phyloP scores from a whole-genome alignment of 345 rosid genomes.

The Euphorbia pulcherrima region DNA sequence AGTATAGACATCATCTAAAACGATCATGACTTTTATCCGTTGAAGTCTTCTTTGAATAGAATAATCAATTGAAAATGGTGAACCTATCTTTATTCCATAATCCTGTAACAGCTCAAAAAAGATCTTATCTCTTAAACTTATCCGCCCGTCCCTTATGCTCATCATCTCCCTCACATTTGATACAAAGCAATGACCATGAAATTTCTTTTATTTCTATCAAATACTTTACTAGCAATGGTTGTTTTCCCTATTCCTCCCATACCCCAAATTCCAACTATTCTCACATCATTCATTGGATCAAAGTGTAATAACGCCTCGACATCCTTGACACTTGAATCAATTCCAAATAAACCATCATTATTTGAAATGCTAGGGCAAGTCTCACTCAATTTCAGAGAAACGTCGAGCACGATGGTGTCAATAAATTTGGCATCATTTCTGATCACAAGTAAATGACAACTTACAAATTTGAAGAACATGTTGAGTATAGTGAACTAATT shows the following conservation, averaged over 20 bases:
- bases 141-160: neutral
- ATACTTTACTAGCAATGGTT: neutral
- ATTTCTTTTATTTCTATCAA: neutral
- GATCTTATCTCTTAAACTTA: neutral
- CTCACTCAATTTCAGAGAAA: neutral
- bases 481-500: too few species aligned
- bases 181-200: neutral
- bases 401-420: neutral
- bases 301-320: neutral
- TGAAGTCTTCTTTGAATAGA: neutral
- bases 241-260: slow-evolving; percentile 6
- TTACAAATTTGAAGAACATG: too few species aligned
- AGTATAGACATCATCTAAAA: neutral
- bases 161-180: too few species aligned
- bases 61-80: neutral
- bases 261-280: slow-evolving; percentile 7
- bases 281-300: neutral
- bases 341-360: neutral
- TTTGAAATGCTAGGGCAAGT: too few species aligned
- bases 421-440: neutral
- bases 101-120: neutral
- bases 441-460: neutral
- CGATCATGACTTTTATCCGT: neutral
- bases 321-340: neutral
- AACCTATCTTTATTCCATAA: too few species aligned